Evolutionary conservation across 1,139 yeast species (phyloP).

Genomic region (Pichia sp.): DNA sequence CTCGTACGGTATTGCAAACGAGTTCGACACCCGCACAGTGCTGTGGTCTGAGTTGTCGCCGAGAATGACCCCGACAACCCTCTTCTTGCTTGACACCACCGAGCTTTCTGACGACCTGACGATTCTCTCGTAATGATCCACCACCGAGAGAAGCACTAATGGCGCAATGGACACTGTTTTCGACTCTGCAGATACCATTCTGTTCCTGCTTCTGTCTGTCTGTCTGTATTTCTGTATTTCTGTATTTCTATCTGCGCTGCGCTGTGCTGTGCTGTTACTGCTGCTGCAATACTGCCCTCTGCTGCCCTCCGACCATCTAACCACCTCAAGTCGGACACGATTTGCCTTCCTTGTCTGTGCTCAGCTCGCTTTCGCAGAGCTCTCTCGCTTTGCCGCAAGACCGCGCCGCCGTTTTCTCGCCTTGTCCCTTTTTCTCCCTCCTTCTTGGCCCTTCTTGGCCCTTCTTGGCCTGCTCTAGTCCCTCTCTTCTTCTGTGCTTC

Average conservation of each 20-base stretch:
- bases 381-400: too few relatives aligned
- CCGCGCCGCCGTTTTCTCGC: too few relatives aligned
- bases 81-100: slow-evolving; percentile 59
- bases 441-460: not conserved
- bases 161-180: slow-evolving; percentile 87
- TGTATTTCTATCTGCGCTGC: too few relatives aligned
- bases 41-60: slow-evolving; percentile 58
- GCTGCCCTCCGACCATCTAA: too few relatives aligned
- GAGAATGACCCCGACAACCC: slow-evolving; percentile 90
- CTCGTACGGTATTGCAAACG: slow-evolving; percentile 90
- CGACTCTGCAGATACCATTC: not conserved
- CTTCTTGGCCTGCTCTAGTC: not conserved
- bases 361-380: too few relatives aligned
- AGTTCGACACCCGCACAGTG: slow-evolving; percentile 60
- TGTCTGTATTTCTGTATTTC: too few relatives aligned
- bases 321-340: too few relatives aligned
- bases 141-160: slow-evolving; percentile 85
- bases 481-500: not conserved
- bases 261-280: too few relatives aligned
- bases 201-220: not conserved
- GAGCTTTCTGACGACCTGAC: slow-evolving; percentile 26
- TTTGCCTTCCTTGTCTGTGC: too few relatives aligned
- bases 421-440: too few relatives aligned
- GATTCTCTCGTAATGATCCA: slow-evolving; percentile 89
- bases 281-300: too few relatives aligned